Evolutionary conservation across 331 rosid genomes (phyloP).

Genomic region (Phaseolus coccineus): DNA sequence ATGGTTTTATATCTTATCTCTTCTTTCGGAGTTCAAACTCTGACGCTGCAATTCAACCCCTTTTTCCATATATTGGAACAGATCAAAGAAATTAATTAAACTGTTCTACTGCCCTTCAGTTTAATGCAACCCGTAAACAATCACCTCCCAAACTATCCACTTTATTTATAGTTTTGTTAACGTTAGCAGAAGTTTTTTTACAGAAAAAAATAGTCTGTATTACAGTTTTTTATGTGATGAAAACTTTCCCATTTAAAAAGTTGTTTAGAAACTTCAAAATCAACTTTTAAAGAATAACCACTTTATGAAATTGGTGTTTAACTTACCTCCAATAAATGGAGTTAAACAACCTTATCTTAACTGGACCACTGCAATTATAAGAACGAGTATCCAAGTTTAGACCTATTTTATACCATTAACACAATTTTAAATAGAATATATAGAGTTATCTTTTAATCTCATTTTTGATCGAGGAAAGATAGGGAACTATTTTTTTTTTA

Average conservation of each 20-base stretch:
- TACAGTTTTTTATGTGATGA: not conserved
- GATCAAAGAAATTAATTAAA: not conserved
- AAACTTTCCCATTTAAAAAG: not conserved
- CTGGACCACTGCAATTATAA: not conserved
- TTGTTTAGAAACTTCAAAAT: not conserved
- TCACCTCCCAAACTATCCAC: not conserved
- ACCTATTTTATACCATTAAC: not conserved
- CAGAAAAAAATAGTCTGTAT: not conserved
- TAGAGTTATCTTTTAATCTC: not conserved
- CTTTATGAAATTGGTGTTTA: not conserved
- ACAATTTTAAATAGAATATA: not conserved
- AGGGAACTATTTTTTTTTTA: not conserved
- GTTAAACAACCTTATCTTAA: not conserved
- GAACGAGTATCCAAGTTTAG: not conserved
- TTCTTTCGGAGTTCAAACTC: not conserved
- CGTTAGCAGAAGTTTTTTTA: not conserved
- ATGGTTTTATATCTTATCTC: not conserved
- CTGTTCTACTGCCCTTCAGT: slow-evolving; percentile 17
- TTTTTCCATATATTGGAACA: not conserved
- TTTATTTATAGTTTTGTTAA: not conserved
- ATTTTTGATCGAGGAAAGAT: not conserved
- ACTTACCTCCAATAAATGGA: not conserved
- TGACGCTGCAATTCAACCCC: not conserved
- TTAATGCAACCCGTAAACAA: slow-evolving; percentile 12
- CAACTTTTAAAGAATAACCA: not conserved